phyloP scores from a whole-genome alignment of 352 stramenopile species.

The Pythium biforme region DNA sequence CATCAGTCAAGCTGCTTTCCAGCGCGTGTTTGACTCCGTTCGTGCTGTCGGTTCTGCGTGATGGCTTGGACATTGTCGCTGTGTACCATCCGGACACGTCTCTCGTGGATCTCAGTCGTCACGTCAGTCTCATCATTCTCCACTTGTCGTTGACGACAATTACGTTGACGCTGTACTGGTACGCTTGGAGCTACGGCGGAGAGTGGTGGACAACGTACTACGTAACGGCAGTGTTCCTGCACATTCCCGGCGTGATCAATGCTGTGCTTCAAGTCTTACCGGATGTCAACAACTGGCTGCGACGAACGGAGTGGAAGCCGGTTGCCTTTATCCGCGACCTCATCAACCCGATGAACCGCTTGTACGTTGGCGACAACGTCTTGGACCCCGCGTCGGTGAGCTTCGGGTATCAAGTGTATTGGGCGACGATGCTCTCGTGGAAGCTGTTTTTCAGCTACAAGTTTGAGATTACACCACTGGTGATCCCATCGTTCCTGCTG shows the following conservation, averaged over 20 bases:
- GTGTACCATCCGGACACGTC: slow-evolving; percentile 62
- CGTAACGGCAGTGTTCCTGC: slow-evolving; percentile 43
- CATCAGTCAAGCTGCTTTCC: slow-evolving; percentile 84
- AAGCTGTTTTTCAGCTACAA: slow-evolving; percentile 99
- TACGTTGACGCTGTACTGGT: slow-evolving; percentile 81
- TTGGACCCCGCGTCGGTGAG: slow-evolving; percentile 91
- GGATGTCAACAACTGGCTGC: slow-evolving; percentile 79
- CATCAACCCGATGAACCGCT: slow-evolving; percentile 94
- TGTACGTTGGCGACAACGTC: slow-evolving; percentile 96
- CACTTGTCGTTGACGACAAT: slow-evolving; percentile 61
- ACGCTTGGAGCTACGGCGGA: slow-evolving; percentile 60
- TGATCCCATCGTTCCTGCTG: slow-evolving; percentile 94
- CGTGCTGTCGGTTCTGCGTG: slow-evolving; percentile 86
- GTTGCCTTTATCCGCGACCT: slow-evolving; percentile 73
- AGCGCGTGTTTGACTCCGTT: slow-evolving; percentile 92
- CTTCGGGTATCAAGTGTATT: slow-evolving; percentile 94
- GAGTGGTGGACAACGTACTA: slow-evolving; percentile 74
- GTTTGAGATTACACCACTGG: slow-evolving; percentile 96
- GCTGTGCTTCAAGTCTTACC: slow-evolving; percentile 76
- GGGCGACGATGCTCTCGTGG: slow-evolving; percentile 92
- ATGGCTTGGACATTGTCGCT: slow-evolving; percentile 90
- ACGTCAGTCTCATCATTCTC: slow-evolving; percentile 84
- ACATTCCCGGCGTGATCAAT: slow-evolving; percentile 72
- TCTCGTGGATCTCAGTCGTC: slow-evolving; percentile 67
- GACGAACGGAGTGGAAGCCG: slow-evolving; percentile 60